Conservation (phyloP, 352 stramenopile species). For the Plasmopara viticola region DNA sequence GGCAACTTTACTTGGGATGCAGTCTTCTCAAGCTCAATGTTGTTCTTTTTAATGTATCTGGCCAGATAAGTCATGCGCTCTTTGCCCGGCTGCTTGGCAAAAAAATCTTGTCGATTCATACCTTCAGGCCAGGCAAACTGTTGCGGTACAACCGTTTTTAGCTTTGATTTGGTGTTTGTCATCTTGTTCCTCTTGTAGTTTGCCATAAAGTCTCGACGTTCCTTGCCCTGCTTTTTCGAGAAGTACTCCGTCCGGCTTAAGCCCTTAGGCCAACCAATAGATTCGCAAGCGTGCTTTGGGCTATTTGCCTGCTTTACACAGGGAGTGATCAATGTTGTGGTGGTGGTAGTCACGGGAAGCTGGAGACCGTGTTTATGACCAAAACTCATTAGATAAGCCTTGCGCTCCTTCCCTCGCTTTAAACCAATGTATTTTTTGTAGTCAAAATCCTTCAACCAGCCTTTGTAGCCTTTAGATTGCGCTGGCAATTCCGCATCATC, state of each 20-base stretch:
- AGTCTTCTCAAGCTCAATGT: conserved; percentile 17
- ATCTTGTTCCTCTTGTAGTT: conserved; percentile 4
- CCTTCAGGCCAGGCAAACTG: conserved; percentile 18
- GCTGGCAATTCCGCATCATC: not conserved
- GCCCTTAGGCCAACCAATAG: conserved; percentile 1
- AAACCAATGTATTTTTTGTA: conserved; percentile 6
- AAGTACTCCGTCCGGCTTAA: conserved; percentile 1
- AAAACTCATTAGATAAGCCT: conserved; percentile 13
- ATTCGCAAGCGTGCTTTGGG: not conserved
- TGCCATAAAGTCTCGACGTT: conserved; percentile 1
- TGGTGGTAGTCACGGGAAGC: not conserved
- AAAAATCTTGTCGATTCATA: conserved; percentile 16
- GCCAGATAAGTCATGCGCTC: conserved; percentile 25
- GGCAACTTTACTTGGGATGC: conserved; percentile 2
- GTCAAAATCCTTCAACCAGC: conserved; percentile 12
- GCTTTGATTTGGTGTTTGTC: not conserved
- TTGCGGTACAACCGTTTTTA: conserved; percentile 2
- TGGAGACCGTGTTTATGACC: conserved; percentile 4
- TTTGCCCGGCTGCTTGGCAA: conserved; percentile 19
- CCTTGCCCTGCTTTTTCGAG: conserved; percentile 3
- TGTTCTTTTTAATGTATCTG: conserved; percentile 21
- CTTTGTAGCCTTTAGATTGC: not conserved
- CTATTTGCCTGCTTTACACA: not conserved
- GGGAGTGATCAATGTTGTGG: not conserved
- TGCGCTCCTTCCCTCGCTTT: conserved; percentile 12